Evolutionary conservation across 2,329 filamentous ascomycete species (phyloP), one percentile per base, ranked within the genome.

Genomic region (Emergomyces pasteurianus): DNA sequence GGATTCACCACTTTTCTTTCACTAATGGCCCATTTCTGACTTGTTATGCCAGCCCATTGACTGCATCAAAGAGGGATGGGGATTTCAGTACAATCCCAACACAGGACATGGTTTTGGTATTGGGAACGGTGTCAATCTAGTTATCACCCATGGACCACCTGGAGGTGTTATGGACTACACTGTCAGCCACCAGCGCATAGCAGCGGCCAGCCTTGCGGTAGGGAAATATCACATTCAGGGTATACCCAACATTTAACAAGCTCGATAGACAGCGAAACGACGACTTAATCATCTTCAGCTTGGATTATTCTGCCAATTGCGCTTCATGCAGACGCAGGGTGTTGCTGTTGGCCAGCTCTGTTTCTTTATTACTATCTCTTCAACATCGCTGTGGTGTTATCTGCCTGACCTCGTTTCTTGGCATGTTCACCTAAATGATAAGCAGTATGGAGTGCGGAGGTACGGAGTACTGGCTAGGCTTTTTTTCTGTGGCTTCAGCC

Each of bases 101-200:
- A 60, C 71, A 2, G 69, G 70, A 0, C 81, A 82, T 65, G 58
- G 67, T 2, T 77, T 74, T 62, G 58, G 60, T 1, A 71, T 75
- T 23, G 52, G 59, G 14, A 58, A 63, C 0, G 70, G 65, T 0
- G 70, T 75, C 0, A 79, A 85, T 63, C 60, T 84, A 0, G 78
- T 74, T 34, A 76, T 84, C 23, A 84, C 82, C 0, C 81, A 85
- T 60, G 81, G 82, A 0, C 82, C 82, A 1, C 81, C 81, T 0
- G 70, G 65, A 8, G 80, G 80, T 1, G 70, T 85, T 1, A 68
- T 83, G 57, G 82, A 86, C 66, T 64, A 67, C 2, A 74, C 75
- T 9, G 60, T 66, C 2, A 64, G 60, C 9, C 63, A 61, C n/a
- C 56, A 71, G 28, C 66, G 69, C 42, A 70, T 70, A 34, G 31